These are phyloP conservation scores for Trichoderma koningiopsis DNA, from an alignment of 2,329 filamentous ascomycete species.

Conservation along the genomic window DNA sequence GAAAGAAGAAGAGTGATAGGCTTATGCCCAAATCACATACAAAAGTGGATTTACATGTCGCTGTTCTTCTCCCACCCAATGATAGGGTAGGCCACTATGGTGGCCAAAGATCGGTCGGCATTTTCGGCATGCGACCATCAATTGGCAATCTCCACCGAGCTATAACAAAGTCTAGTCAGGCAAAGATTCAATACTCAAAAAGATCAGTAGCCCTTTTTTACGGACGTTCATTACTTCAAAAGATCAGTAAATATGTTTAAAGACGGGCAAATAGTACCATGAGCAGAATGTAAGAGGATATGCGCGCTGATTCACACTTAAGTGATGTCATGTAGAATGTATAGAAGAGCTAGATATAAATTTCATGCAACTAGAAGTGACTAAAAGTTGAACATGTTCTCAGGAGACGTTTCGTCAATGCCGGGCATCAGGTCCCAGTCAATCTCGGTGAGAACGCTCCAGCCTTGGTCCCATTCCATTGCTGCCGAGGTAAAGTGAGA, in stretches of 20 bases:
- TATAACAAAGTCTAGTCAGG: not conserved
- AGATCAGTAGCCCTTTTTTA: not conserved
- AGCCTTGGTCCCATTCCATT: conserved; percentile 23
- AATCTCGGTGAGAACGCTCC: conserved; percentile 18
- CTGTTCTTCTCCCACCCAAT: too few species aligned
- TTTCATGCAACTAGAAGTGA: too few species aligned
- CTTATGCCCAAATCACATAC: too few species aligned
- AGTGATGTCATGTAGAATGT: not conserved
- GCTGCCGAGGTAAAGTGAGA: conserved; percentile 1
- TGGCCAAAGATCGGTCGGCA: not conserved
- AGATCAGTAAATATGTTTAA: not conserved
- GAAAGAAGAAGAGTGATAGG: too few species aligned
- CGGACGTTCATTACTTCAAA: too few species aligned
- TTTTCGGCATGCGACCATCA: not conserved
- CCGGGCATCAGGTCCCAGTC: conserved; percentile 7
- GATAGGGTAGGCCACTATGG: not conserved
- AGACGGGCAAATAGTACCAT: not conserved
- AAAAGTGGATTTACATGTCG: too few species aligned
- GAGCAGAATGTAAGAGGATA: not conserved
- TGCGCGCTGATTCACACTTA: not conserved
- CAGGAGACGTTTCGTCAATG: conserved; percentile 14
- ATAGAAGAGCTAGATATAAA: not conserved
- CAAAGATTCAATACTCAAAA: not conserved
- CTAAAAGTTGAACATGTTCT: conserved; percentile 1
- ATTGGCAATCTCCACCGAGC: not conserved